Base-by-base conservation (phyloP, 805 yeast genomes). In the Teunomyces pallodes region DNA sequence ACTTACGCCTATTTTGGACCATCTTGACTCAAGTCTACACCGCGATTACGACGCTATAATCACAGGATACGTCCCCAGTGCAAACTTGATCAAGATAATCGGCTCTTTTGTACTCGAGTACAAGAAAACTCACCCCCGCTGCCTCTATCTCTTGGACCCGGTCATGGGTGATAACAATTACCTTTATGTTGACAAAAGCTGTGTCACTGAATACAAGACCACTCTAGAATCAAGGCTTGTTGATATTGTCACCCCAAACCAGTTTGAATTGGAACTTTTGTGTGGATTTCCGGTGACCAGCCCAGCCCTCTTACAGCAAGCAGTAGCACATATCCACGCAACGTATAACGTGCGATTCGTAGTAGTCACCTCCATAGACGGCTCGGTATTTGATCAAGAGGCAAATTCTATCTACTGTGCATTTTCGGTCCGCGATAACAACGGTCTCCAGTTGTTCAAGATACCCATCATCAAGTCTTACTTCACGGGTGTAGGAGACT, bases 401-500 rank as follows among this genome's bases (percentile, higher is more conserved):
- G 13, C 32, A n/a, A 13, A 20, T 14, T 28, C 43, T 7, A 59
- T 68, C 5, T 62, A 58, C 48, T 68, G 74, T 49, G 69, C 65
- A 4, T 54, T 60, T 3, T 62, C 61, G 12, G 44, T 58, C 12
- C 6, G n/a, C 5, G 44, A 27, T 4, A 9, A n/a, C 16, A 27
- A 28, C n/a, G 31, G 5, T 9, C 17, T 47, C 17, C 46, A 46
- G 7, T 43, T 46, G 24, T 82, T 79, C 57, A 74, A 75, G 54
- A 75, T 86, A 10, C 86, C 87, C 2, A 71, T 75, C 31, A 79
- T 89, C 36, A 81, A 84, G 46, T 84, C 92, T 4, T 90, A 92
- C 63, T 92, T 91, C 67, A 89, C 97, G 0, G 98, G 98, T 1
- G 96, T 94, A 0, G 98, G 98, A 5, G 98, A 91, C 59, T 66